Evolutionary conservation across 1,139 yeast species (phyloP).

Genomic region (Candida dubliniensis): DNA sequence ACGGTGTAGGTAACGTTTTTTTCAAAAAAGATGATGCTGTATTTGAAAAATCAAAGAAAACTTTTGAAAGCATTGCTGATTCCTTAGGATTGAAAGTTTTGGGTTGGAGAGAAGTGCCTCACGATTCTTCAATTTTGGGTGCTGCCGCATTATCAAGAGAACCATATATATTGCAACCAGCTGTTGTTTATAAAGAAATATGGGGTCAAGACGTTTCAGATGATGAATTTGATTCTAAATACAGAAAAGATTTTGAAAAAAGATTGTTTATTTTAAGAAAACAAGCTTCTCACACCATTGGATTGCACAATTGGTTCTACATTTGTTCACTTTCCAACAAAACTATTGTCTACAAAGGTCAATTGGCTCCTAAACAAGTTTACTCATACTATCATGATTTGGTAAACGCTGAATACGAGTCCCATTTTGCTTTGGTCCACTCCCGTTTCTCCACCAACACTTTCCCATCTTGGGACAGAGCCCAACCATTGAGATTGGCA

Average conservation of each 20-base stretch:
- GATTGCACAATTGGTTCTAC: constrained; percentile 96
- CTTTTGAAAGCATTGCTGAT: constrained; percentile 79
- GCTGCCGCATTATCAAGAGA: constrained; percentile 95
- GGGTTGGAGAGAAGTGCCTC: constrained; percentile 97
- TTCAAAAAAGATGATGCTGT: constrained; percentile 77
- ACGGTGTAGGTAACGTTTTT: constrained; percentile 92
- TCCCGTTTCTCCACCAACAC: constrained; percentile 97
- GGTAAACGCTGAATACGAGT: constrained; percentile 87
- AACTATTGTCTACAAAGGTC: constrained; percentile 96
- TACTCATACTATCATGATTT: constrained; percentile 92
- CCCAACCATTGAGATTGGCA: constrained; percentile 95
- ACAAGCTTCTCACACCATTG: constrained; percentile 86
- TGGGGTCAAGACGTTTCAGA: constrained; percentile 46
- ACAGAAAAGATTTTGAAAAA: constrained; percentile 73
- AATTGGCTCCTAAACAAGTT: constrained; percentile 94
- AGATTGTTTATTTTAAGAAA: constrained; percentile 84
- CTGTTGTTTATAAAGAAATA: constrained; percentile 67
- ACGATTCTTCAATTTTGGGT: constrained; percentile 87
- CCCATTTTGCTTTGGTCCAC: constrained; percentile 94
- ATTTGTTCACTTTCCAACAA: constrained; percentile 88
- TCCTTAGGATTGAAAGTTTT: constrained; percentile 77
- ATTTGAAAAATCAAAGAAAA: constrained; percentile 64
- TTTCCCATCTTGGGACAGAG: constrained; percentile 99
- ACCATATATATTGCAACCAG: constrained; percentile 87
- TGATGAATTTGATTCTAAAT: constrained; percentile 56